Evolutionary conservation across 106 monocot genomes (phyloP).

Genomic region (Vanilla planifolia): DNA sequence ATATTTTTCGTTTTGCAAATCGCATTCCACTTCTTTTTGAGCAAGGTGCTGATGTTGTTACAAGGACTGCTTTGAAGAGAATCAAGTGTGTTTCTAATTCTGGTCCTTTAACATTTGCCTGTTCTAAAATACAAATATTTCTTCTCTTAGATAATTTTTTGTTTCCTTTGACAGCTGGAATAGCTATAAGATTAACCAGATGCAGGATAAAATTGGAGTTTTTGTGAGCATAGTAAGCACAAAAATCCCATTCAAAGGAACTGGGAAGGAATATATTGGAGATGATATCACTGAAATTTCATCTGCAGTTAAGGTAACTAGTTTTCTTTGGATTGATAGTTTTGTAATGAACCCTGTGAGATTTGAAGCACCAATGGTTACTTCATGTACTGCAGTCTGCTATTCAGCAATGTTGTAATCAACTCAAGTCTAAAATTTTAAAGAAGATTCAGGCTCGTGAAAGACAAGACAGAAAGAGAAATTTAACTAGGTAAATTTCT

Average conservation of each 20-base stretch:
- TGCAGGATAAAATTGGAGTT: slow-evolving; percentile 97
- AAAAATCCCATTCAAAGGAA: slow-evolving; percentile 99
- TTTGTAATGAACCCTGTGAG: not conserved
- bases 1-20: slow-evolving; percentile 95
- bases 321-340: not conserved
- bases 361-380: not conserved
- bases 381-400: slow-evolving; percentile 48
- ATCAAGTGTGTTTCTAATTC: slow-evolving; percentile 57
- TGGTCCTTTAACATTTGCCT: not conserved
- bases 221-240: slow-evolving; percentile 99
- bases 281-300: slow-evolving; percentile 98
- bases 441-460: slow-evolving; percentile 96
- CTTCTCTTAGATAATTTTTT: not conserved
- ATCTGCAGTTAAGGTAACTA: slow-evolving; percentile 71
- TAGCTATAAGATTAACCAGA: slow-evolving; percentile 91
- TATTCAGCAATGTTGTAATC: slow-evolving; percentile 89
- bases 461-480: slow-evolving; percentile 83
- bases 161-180: slow-evolving; percentile 64
- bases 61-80: slow-evolving; percentile 85
- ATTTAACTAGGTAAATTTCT: slow-evolving; percentile 55
- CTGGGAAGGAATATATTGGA: slow-evolving; percentile 98
- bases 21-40: slow-evolving; percentile 98
- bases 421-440: slow-evolving; percentile 91
- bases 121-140: not conserved
- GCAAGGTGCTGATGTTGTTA: slow-evolving; percentile 98